These are phyloP conservation scores for Vachellia pachyceras DNA, from an alignment of 306 rosid genomes.

Conservation along the genomic window DNA sequence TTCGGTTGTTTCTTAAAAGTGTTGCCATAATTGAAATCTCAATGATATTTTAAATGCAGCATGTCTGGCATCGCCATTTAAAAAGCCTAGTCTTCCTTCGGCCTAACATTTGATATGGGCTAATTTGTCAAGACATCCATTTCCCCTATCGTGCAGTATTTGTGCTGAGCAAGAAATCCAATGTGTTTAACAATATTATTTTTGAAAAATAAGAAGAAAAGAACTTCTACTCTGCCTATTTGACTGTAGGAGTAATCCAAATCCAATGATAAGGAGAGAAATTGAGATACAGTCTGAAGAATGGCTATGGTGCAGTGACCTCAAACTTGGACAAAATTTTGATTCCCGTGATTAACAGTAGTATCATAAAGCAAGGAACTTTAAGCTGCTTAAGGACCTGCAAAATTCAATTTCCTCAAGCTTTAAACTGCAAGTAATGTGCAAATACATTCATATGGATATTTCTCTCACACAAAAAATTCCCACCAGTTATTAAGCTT, in stretches of 20 bases:
- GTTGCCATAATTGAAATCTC: too few species aligned
- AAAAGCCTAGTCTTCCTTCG: too few species aligned
- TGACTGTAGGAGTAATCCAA: background rate
- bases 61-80: too few species aligned
- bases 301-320: background rate
- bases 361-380: background rate
- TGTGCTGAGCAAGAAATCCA: background rate
- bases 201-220: background rate
- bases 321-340: background rate
- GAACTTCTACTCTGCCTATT: background rate
- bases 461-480: background rate
- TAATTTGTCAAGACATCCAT: background rate
- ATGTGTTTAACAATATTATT: background rate
- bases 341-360: background rate
- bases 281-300: background rate
- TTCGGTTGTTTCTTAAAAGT: too few species aligned
- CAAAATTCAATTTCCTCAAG: background rate
- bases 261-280: background rate
- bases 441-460: conserved; percentile 2
- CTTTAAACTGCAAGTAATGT: conserved; percentile 1
- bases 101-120: background rate
- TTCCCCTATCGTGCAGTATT: background rate
- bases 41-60: too few species aligned
- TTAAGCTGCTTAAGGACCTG: background rate
- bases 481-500: background rate